Conservation (phyloP, 805 yeast species). For the Cyberlindnera petersonii region DNA sequence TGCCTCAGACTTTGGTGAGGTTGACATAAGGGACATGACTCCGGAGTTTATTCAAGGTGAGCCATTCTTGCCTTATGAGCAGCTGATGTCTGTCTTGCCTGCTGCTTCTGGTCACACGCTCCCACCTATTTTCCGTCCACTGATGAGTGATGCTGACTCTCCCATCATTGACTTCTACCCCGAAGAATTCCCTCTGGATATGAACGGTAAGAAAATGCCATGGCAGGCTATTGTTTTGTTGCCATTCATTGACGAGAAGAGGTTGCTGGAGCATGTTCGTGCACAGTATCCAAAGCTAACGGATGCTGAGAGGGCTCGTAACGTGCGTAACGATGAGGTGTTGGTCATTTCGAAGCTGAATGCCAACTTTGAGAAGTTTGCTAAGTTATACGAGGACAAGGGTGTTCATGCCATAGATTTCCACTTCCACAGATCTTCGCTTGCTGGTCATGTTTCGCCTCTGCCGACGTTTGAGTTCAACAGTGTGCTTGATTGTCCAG, state of each 20-base stretch:
- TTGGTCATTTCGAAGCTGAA: constrained; percentile 64
- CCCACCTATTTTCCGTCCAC: constrained; percentile 74
- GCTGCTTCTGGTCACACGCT: constrained; percentile 87
- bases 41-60: constrained; percentile 61
- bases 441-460: constrained; percentile 50
- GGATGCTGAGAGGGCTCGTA: constrained; percentile 64
- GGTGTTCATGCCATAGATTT: constrained; percentile 34
- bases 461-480: constrained; percentile 32
- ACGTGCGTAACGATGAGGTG: constrained; percentile 66
- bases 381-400: constrained; percentile 26
- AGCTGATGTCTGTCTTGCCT: constrained; percentile 84
- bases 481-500: constrained; percentile 33
- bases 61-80: constrained; percentile 90
- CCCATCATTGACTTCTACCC: constrained; percentile 92
- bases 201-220: constrained; percentile 92
- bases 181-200: constrained; percentile 79
- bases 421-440: constrained; percentile 47
- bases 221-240: constrained; percentile 93
- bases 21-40: constrained; percentile 44
- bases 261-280: constrained; percentile 64
- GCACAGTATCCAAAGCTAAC: constrained; percentile 60
- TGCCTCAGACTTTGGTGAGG: constrained; percentile 76
- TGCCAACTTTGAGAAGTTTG: constrained; percentile 37
- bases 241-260: constrained; percentile 85
- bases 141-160: constrained; percentile 76